Conservation (phyloP, 768 basidiomycete species). For the Hydnomerulius pinastri region DNA sequence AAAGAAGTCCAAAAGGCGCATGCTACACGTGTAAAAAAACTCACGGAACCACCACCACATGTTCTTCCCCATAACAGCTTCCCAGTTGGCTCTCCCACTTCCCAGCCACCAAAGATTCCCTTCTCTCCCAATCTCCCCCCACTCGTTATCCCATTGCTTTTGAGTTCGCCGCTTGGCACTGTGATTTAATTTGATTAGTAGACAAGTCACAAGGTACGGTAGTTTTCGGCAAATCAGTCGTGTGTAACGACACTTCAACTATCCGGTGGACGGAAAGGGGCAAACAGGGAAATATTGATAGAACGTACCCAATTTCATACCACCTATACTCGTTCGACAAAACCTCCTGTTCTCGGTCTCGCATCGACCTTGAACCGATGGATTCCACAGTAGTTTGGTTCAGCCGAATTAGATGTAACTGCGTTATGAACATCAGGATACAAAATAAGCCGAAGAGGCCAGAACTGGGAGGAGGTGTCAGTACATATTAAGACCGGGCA, state of each 20-base stretch:
- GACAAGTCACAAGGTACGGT: background rate
- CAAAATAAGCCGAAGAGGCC: slow-evolving; percentile 78
- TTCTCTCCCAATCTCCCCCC: slow-evolving; percentile 74
- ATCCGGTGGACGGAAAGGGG: background rate
- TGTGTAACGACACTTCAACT: background rate
- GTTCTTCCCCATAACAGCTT: slow-evolving; percentile 75
- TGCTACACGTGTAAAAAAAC: slow-evolving; percentile 29
- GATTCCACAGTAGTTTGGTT: slow-evolving; percentile 84
- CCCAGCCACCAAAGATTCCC: slow-evolving; percentile 90
- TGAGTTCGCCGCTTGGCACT: slow-evolving; percentile 52
- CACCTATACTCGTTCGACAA: slow-evolving; percentile 54
- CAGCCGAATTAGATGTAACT: slow-evolving; percentile 57
- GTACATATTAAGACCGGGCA: background rate
- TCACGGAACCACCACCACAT: slow-evolving; percentile 78
- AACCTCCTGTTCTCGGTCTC: slow-evolving; percentile 58
- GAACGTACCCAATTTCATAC: slow-evolving; percentile 56
- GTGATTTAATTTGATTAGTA: slow-evolving; percentile 7
- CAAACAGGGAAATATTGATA: background rate
- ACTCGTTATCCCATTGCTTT: slow-evolving; percentile 73
- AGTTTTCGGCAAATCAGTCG: background rate
- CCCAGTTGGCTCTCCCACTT: slow-evolving; percentile 63
- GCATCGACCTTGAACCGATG: slow-evolving; percentile 56
- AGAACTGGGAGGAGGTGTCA: slow-evolving; percentile 44
- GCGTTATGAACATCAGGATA: slow-evolving; percentile 51
- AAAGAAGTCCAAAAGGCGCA: background rate